Evolutionary conservation across 192 early-diverging fungal species (phyloP), one percentile per base, ranked within the genome.

Genomic region (Coemansia sp.): DNA sequence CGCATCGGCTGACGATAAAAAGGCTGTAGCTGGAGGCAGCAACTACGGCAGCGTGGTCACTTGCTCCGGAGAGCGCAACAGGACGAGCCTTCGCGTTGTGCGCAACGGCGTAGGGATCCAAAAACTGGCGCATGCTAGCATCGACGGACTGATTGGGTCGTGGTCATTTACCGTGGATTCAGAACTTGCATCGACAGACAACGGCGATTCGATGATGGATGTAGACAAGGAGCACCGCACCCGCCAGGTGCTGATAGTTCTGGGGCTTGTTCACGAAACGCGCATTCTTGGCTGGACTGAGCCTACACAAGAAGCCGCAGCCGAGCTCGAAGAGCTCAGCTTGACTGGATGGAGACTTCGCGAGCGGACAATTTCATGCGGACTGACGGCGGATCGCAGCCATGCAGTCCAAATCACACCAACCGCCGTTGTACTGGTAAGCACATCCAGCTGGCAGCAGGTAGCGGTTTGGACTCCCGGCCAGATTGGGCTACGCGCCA

Each of bases 101-200:
- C 85, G 92, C 51, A 94, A 92, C 73, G 96, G 97, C 14, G 87
- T 99, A 45, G 94, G 93, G 11, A 89, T 99, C 30, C 85, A 87
- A n/a, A 85, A 87, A 24, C 66, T 88, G 23, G 88, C 84, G 3
- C 64, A 72, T 1, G 33, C 92, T 26, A 80, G 85, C 15, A 80
- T 94, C 18, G 73, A 69, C 9, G 92, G 92, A n/a, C 69, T 95
- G 11, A 84, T 85, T 62, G 85, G 87, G 7, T 69, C 94, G 0
- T 97, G 94, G 93, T 84, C 90, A 30, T 67, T 93, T n/a, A 62
- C 63, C 0, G 73, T 83, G 18, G 64, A 58, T 33, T 41, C 34
- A 36, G 83, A 55, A 14, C 18, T 1, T 1, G 51, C 23, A 26
- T 9, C 21, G 7, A 9, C 9, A 33, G 33, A 18, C 5, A 66